A percentile compares a stretch with the other conserved stretches of the same genome.
phyloP scores from a whole-genome alignment of 73 alveolate genomes.

The Paramecium tetraurelia region DNA sequence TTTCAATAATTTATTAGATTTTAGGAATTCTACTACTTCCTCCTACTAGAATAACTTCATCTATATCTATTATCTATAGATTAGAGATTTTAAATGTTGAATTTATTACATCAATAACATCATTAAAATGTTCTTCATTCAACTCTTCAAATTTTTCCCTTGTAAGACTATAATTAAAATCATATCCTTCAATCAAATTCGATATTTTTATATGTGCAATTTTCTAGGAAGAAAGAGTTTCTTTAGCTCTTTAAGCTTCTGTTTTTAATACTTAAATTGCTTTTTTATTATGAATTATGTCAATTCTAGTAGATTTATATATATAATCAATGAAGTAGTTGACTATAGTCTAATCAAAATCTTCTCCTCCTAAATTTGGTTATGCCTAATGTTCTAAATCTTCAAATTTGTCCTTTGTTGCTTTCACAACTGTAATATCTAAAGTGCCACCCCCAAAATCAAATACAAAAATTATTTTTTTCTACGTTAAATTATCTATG shows the following conservation, averaged over 20 bases:
- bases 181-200: slow-evolving; percentile 57
- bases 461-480: slow-evolving; percentile 74
- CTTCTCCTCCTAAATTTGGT: slow-evolving; percentile 96
- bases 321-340: slow-evolving; percentile 63
- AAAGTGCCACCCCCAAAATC: slow-evolving; percentile 94
- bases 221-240: slow-evolving; percentile 76
- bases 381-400: slow-evolving; percentile 90
- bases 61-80: too few relatives aligned
- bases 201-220: slow-evolving; percentile 86
- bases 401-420: slow-evolving; percentile 87
- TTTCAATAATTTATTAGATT: too few relatives aligned
- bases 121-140: too few relatives aligned
- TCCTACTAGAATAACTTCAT: too few relatives aligned
- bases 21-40: too few relatives aligned
- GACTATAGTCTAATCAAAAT: slow-evolving; percentile 84
- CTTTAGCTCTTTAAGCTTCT: slow-evolving; percentile 95
- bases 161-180: too few relatives aligned
- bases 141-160: too few relatives aligned
- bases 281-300: slow-evolving; percentile 77
- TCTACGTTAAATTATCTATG: slow-evolving; percentile 71
- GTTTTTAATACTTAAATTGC: slow-evolving; percentile 89
- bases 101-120: too few relatives aligned
- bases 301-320: slow-evolving; percentile 73
- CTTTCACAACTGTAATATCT: slow-evolving; percentile 85
- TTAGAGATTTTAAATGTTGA: too few relatives aligned